Percentiles rank a stretch among this genome's conserved stretches.
Conservation (phyloP, 1,139 yeast species). For the Keqinozyma sinolaborantium region DNA sequence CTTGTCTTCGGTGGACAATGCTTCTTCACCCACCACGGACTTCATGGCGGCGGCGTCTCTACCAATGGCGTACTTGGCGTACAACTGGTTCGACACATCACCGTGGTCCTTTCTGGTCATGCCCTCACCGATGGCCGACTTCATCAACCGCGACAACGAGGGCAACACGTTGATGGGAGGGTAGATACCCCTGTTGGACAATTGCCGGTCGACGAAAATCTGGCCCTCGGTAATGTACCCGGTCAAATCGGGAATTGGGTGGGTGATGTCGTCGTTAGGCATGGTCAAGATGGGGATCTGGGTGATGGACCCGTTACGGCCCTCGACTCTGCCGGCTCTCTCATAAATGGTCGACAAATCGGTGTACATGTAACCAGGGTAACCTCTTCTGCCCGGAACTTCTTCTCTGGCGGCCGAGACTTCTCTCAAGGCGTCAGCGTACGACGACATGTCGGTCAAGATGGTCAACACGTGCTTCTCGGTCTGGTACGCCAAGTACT, state of each 20-base stretch:
- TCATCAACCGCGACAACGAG: conserved; percentile 95
- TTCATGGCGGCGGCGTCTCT: conserved; percentile 99
- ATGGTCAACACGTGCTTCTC: conserved; percentile 98
- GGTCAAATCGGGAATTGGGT: conserved; percentile 99
- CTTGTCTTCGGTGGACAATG: conserved; percentile 95
- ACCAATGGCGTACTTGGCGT: conserved; percentile 99
- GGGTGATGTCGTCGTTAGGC: conserved; percentile 99
- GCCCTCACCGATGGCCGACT: conserved; percentile 99
- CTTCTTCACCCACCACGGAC: conserved; percentile 99
- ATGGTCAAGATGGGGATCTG: conserved; percentile 98
- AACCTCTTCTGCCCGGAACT: conserved; percentile 99
- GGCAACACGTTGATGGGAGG: conserved; percentile 99
- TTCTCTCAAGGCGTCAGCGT: conserved; percentile 99
- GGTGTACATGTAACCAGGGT: conserved; percentile 99
- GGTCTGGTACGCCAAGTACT: conserved; percentile 96
- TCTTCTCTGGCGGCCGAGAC: conserved; percentile 99
- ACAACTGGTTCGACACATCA: conserved; percentile 97
- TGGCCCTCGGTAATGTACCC: conserved; percentile 99
- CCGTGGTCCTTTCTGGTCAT: conserved; percentile 99
- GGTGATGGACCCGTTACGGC: conserved; percentile 98
- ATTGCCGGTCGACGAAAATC: conserved; percentile 94
- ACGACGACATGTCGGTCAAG: conserved; percentile 97
- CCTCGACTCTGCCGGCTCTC: conserved; percentile 99
- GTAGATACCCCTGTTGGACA: conserved; percentile 92
- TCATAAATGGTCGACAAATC: conserved; percentile 98